Percentiles rank a stretch among this genome's conserved stretches.
Conservation (phyloP, 345 rosid species). For the Linum trigynum region DNA sequence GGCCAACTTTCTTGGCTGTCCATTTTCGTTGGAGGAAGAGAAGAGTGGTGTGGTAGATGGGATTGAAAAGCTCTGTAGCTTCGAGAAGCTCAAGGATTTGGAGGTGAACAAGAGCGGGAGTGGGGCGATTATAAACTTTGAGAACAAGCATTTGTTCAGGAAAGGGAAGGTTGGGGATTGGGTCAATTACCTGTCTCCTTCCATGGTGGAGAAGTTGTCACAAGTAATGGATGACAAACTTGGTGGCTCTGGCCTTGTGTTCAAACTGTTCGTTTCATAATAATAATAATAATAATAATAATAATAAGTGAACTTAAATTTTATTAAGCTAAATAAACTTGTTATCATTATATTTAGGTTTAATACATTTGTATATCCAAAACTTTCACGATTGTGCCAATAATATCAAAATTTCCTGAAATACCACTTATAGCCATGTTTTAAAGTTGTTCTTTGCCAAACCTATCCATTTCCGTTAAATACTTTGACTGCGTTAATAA, state of each 20-base stretch:
- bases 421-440: no score
- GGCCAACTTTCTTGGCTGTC: constrained; percentile 33
- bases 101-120: constrained; percentile 36
- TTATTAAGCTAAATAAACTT: no score
- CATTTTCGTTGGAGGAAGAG: constrained; percentile 40
- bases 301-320: no score
- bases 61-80: constrained; percentile 40
- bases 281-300: no score
- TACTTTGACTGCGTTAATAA: no score
- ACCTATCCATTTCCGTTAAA: no score
- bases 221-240: constrained; percentile 13
- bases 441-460: no score
- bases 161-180: constrained; percentile 22
- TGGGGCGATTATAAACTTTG: constrained; percentile 31
- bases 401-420: no score
- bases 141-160: constrained; percentile 23
- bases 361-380: no score
- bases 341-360: no score
- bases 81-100: constrained; percentile 28
- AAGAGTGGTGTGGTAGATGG: constrained; percentile 22
- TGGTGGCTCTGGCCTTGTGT: constrained; percentile 12
- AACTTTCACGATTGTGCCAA: no score
- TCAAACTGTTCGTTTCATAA: constrained; percentile 9
- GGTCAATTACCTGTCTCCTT: constrained; percentile 9
- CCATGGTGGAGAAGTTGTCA: constrained; percentile 8